Percentiles rank a stretch among this genome's conserved stretches.
phyloP scores from a whole-genome alignment of 192 early-diverging fungal genomes.

The Entomortierella lignicola region DNA sequence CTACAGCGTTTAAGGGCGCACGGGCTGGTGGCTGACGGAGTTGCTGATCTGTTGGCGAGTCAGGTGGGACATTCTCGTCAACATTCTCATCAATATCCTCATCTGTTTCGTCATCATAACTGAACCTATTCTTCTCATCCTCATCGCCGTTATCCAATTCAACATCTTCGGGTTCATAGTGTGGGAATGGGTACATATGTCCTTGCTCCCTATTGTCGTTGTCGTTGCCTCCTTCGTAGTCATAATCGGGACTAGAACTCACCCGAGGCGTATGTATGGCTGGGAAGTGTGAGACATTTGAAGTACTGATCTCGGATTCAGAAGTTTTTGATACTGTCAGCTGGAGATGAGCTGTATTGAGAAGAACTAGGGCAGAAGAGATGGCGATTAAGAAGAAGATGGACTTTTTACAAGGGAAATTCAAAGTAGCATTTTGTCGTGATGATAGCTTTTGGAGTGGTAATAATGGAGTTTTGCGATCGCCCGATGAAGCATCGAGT shows the following conservation, averaged over 20 bases:
- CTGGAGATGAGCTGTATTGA: conserved; percentile 16
- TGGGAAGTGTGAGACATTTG: background rate
- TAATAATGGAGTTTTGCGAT: background rate
- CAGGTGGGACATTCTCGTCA: background rate
- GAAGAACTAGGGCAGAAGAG: conserved; percentile 13
- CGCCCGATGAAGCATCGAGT: background rate
- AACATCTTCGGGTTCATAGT: conserved; percentile 2
- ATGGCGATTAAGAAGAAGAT: conserved; percentile 11
- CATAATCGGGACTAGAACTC: background rate
- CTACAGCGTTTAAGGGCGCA: background rate
- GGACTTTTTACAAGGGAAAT: conserved; percentile 7
- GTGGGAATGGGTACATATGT: background rate
- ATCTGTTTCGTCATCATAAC: background rate
- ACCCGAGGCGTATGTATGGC: background rate
- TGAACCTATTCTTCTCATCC: background rate
- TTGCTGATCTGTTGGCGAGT: background rate
- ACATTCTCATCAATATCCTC: background rate
- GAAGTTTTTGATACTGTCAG: background rate
- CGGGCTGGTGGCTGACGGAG: background rate
- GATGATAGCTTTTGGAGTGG: background rate
- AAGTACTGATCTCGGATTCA: background rate
- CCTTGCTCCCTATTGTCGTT: background rate
- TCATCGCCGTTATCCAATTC: background rate
- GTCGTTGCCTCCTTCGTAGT: background rate
- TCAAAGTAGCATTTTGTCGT: background rate